Conservation (phyloP, 2,329 filamentous ascomycete species). For the Tympanopsis confertula region DNA sequence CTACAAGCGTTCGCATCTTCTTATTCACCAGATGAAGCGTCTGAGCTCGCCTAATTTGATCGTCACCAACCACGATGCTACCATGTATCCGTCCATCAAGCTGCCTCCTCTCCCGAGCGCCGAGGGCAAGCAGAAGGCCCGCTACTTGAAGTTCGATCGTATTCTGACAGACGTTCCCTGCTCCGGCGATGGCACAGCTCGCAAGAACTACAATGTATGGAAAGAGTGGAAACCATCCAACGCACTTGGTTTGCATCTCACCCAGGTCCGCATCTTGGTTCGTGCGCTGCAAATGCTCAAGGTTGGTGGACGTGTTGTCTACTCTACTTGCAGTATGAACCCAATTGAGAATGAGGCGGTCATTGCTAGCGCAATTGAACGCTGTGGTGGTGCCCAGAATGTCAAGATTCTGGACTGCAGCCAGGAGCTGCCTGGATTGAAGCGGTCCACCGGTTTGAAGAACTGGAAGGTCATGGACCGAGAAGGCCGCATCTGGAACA, state of each 20-base stretch:
- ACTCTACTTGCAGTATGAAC: constrained; percentile 98
- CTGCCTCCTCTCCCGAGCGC: constrained; percentile 48
- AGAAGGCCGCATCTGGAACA: constrained; percentile 64
- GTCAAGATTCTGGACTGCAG: constrained; percentile 78
- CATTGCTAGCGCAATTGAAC: constrained; percentile 73
- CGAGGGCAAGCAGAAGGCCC: constrained; percentile 37
- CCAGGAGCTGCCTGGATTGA: constrained; percentile 63
- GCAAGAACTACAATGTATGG: constrained; percentile 92
- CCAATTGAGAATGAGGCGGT: constrained; percentile 95
- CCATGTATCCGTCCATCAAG: constrained; percentile 84
- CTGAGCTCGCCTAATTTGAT: constrained; percentile 92
- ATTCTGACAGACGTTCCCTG: constrained; percentile 95
- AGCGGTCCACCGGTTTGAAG: constrained; percentile 65
- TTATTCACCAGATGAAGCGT: constrained; percentile 95
- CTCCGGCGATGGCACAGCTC: constrained; percentile 83
- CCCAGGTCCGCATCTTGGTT: constrained; percentile 80
- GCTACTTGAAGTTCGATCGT: constrained; percentile 91
- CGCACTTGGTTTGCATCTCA: constrained; percentile 74
- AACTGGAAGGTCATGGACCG: constrained; percentile 90
- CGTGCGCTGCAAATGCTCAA: constrained; percentile 92
- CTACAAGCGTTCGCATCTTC: constrained; percentile 92
- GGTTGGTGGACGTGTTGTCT: constrained; percentile 85
- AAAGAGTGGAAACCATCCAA: constrained; percentile 86
- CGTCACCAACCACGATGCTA: constrained; percentile 96
- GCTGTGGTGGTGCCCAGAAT: constrained; percentile 73